Evolutionary conservation across 2,329 filamentous ascomycete species (phyloP).

Genomic region (Gnomoniopsis sp.): DNA sequence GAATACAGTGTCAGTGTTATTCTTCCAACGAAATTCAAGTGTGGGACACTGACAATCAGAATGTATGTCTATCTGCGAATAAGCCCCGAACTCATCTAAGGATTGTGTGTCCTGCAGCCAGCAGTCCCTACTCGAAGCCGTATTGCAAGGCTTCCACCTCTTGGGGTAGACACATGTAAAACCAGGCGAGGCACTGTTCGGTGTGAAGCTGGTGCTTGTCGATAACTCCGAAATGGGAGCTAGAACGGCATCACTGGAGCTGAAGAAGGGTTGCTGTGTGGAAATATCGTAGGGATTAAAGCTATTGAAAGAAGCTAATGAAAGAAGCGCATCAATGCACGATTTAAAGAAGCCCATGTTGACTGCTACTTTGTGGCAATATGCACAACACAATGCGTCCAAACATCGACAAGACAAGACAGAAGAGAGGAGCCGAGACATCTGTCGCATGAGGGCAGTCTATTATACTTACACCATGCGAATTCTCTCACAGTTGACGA

Average conservation of each 20-base stretch:
- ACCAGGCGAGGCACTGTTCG: slow-evolving; percentile 10
- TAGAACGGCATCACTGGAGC: not conserved
- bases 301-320: slow-evolving; percentile 1
- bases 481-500: too few relatives aligned
- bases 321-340: slow-evolving; percentile 13
- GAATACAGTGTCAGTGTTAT: too few relatives aligned
- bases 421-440: too few relatives aligned
- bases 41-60: slow-evolving; percentile 17
- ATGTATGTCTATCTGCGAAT: slow-evolving; percentile 16
- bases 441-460: too few relatives aligned
- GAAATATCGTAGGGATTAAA: slow-evolving; percentile 8
- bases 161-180: slow-evolving; percentile 14
- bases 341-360: slow-evolving; percentile 14
- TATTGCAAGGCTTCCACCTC: slow-evolving; percentile 14
- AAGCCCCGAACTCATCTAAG: slow-evolving; percentile 2
- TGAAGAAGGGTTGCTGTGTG: slow-evolving; percentile 7
- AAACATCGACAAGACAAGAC: not conserved
- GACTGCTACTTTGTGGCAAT: not conserved
- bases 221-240: not conserved
- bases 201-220: not conserved
- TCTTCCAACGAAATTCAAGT: too few relatives aligned
- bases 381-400: too few relatives aligned
- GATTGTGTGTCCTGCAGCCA: slow-evolving; percentile 15
- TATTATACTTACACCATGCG: too few relatives aligned
- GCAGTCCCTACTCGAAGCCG: slow-evolving; percentile 8